A percentile compares a stretch with the other conserved stretches of the same genome.
Evolutionary conservation across 2,329 filamentous ascomycete genomes (phyloP).

Genomic region (Grosmannia clavigera): DNA sequence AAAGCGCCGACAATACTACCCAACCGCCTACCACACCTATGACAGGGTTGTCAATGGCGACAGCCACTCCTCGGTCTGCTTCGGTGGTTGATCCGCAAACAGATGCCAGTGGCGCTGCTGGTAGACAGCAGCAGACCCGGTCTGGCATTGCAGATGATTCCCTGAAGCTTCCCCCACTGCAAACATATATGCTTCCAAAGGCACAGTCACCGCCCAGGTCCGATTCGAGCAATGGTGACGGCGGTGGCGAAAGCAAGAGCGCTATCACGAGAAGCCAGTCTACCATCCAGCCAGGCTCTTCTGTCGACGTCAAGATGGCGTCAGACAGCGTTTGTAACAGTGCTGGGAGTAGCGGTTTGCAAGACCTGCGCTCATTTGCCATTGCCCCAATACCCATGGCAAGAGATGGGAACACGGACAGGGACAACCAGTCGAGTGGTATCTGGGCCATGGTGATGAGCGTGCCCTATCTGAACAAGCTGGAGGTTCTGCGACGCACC

Average conservation of each 20-base stretch:
- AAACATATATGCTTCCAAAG: slow-evolving; percentile 23
- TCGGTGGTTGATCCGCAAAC: background rate
- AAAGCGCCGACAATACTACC: background rate
- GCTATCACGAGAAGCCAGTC: too few species aligned
- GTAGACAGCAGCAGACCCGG: background rate
- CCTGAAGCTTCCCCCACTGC: slow-evolving; percentile 39
- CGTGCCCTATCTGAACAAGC: slow-evolving; percentile 62
- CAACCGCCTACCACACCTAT: slow-evolving; percentile 4
- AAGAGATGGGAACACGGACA: background rate
- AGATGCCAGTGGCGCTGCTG: too few species aligned
- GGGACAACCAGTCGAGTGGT: slow-evolving; percentile 26
- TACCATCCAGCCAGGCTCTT: background rate
- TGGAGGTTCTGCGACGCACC: slow-evolving; percentile 64
- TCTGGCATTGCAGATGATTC: slow-evolving; percentile 29
- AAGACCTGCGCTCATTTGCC: slow-evolving; percentile 6
- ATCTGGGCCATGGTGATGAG: slow-evolving; percentile 63
- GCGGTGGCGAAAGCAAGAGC: background rate
- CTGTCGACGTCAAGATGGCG: background rate
- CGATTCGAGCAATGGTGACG: background rate
- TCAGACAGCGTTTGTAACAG: background rate
- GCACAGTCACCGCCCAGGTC: slow-evolving; percentile 7
- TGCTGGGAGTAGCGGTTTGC: background rate
- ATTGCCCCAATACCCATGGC: slow-evolving; percentile 1
- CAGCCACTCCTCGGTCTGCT: slow-evolving; percentile 13
- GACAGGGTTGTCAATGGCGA: slow-evolving; percentile 12